A percentile compares a stretch with the other conserved stretches of the same genome.
Conservation (phyloP, 768 basidiomycete species). For the Suillus lakei region DNA sequence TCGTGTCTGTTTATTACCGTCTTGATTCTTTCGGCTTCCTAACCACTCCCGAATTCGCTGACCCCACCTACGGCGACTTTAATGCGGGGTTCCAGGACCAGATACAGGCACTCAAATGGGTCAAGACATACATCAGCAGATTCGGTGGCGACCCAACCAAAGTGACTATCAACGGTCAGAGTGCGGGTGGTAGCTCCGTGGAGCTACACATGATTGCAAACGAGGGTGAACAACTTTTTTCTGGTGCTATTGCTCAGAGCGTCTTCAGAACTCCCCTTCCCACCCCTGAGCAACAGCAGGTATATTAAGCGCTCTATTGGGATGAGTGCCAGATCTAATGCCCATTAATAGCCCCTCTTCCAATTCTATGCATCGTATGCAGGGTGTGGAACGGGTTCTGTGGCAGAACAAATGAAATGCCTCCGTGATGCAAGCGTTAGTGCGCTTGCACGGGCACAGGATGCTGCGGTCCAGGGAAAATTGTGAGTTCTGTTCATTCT, state of each 20-base stretch:
- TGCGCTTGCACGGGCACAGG: slow-evolving; percentile 59
- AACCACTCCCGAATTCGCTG: slow-evolving; percentile 50
- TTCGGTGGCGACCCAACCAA: slow-evolving; percentile 45
- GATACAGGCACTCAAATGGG: slow-evolving; percentile 44
- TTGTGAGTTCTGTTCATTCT: slow-evolving; percentile 42
- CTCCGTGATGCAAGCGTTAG: slow-evolving; percentile 56
- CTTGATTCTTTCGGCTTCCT: slow-evolving; percentile 70
- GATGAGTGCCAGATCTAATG: background rate
- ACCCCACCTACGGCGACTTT: slow-evolving; percentile 47
- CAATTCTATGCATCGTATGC: slow-evolving; percentile 52
- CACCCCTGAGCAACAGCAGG: slow-evolving; percentile 55
- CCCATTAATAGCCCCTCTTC: slow-evolving; percentile 50
- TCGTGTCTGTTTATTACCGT: slow-evolving; percentile 71
- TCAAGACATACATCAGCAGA: slow-evolving; percentile 40
- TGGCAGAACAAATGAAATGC: slow-evolving; percentile 46
- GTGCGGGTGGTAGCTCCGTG: slow-evolving; percentile 59
- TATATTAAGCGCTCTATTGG: slow-evolving; percentile 27
- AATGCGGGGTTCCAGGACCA: slow-evolving; percentile 66
- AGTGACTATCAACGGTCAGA: slow-evolving; percentile 63
- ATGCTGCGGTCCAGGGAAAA: slow-evolving; percentile 43
- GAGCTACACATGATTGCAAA: slow-evolving; percentile 62
- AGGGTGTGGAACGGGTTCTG: slow-evolving; percentile 51
- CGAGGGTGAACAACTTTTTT: slow-evolving; percentile 47
- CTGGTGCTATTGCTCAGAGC: slow-evolving; percentile 65
- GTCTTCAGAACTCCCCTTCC: slow-evolving; percentile 59